These are phyloP conservation scores for Hyphopichia burtonii DNA, from an alignment of 1,139 yeast species.

Conservation along the genomic window DNA sequence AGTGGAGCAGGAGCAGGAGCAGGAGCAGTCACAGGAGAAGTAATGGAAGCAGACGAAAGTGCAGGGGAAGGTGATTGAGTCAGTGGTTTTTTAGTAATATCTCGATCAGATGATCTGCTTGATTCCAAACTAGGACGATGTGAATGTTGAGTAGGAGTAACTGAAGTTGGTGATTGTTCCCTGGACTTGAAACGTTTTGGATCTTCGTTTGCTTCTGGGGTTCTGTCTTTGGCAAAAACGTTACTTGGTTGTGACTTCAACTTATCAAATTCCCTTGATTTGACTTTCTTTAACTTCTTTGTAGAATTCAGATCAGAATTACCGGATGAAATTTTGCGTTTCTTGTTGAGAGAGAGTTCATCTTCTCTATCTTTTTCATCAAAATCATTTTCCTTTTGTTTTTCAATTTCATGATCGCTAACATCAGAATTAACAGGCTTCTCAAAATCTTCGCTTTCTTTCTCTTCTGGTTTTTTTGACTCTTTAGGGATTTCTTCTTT, in stretches of 20 bases:
- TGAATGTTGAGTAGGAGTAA: constrained; percentile 10
- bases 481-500: neutral
- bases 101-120: constrained; percentile 4
- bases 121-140: constrained; percentile 5
- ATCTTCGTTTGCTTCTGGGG: constrained; percentile 11
- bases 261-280: constrained; percentile 13
- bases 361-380: neutral
- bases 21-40: no score
- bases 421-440: no score
- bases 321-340: neutral
- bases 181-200: constrained; percentile 5
- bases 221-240: constrained; percentile 11
- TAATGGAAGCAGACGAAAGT: no score
- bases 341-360: neutral
- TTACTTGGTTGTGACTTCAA: constrained; percentile 8
- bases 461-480: neutral
- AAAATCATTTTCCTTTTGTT: neutral
- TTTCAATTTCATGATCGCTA: constrained; percentile 1
- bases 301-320: neutral
- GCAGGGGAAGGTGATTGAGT: constrained; percentile 21
- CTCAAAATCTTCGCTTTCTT: neutral
- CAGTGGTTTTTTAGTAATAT: constrained; percentile 22
- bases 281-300: constrained; percentile 11
- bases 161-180: constrained; percentile 22
- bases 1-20: constrained; percentile 12